A percentile compares a stretch with the other conserved stretches of the same genome.
Conservation (phyloP, 352 stramenopile species). For the Phytophthora colocasiae region DNA sequence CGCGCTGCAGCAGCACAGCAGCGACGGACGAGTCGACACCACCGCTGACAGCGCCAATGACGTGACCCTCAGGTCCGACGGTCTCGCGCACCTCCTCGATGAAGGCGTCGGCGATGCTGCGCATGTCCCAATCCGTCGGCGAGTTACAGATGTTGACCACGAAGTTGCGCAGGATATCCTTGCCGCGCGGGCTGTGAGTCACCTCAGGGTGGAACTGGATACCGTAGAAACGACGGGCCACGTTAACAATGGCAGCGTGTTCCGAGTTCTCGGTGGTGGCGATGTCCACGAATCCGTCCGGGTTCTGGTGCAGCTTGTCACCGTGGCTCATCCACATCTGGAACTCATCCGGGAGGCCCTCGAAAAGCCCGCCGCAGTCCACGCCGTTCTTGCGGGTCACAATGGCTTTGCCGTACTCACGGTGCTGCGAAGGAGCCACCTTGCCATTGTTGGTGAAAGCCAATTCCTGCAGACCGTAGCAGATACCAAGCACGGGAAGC, state of each 20-base stretch:
- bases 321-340: slow-evolving; percentile 99
- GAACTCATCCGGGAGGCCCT: slow-evolving; percentile 93
- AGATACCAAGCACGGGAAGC: slow-evolving; percentile 98
- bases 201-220: slow-evolving; percentile 99
- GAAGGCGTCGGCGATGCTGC: slow-evolving; percentile 93
- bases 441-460: slow-evolving; percentile 96
- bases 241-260: slow-evolving; percentile 96
- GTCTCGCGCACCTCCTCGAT: slow-evolving; percentile 91
- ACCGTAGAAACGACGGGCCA: slow-evolving; percentile 95
- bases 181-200: slow-evolving; percentile 96
- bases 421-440: slow-evolving; percentile 93
- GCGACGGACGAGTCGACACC: slow-evolving; percentile 99
- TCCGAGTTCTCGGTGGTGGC: slow-evolving; percentile 91
- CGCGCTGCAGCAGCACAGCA: slow-evolving; percentile 97
- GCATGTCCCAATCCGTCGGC: slow-evolving; percentile 98
- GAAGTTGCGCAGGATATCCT: slow-evolving; percentile 98
- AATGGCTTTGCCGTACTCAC: slow-evolving; percentile 98
- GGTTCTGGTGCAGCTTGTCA: slow-evolving; percentile 96
- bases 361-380: slow-evolving; percentile 84
- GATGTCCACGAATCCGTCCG: slow-evolving; percentile 93
- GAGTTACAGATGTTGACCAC: slow-evolving; percentile 95
- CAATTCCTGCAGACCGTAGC: slow-evolving; percentile 96
- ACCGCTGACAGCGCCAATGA: slow-evolving; percentile 98
- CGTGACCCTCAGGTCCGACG: slow-evolving; percentile 95
- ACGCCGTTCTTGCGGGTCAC: slow-evolving; percentile 76